A percentile compares a stretch with the other conserved stretches of the same genome.
phyloP scores from a whole-genome alignment of 768 basidiomycete species.

The Rhodosporidiobolus sp. region DNA sequence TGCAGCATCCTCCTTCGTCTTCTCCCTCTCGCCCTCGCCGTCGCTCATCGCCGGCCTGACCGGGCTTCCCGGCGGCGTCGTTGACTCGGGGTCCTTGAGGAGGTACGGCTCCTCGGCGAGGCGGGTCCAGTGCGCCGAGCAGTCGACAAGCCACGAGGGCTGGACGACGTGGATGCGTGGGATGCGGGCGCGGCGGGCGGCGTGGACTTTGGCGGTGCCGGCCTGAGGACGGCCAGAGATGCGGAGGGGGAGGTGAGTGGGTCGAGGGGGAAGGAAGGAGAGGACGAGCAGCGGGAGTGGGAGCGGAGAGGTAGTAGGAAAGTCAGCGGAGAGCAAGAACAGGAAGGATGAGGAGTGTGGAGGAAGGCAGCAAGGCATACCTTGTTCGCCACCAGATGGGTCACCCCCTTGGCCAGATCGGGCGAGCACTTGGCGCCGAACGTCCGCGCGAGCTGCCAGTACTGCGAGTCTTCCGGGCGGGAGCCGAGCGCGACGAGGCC shows the following conservation, averaged over 20 bases:
- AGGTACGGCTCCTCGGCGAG: conserved; percentile 76
- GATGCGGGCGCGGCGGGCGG: conserved; percentile 61
- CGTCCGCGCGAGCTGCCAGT: conserved; percentile 78
- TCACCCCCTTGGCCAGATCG: conserved; percentile 64
- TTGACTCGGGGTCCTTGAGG: conserved; percentile 36
- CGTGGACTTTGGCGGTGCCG: conserved; percentile 86
- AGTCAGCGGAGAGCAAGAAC: not conserved
- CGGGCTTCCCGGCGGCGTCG: not conserved
- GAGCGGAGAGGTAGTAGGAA: too few species aligned
- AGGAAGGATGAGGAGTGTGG: conserved; percentile 31
- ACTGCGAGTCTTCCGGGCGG: conserved; percentile 55
- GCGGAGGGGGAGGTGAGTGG: conserved; percentile 3
- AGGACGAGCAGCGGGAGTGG: too few species aligned
- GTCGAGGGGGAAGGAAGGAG: too few species aligned
- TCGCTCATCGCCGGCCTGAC: conserved; percentile 26
- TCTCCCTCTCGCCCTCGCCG: conserved; percentile 33
- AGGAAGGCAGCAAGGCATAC: conserved; percentile 54
- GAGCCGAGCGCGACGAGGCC: conserved; percentile 88
- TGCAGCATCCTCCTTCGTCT: conserved; percentile 33
- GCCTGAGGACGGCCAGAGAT: conserved; percentile 55
- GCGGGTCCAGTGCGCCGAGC: conserved; percentile 77
- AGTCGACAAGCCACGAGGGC: conserved; percentile 84
- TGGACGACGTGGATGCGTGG: conserved; percentile 79
- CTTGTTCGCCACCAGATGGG: conserved; percentile 90
- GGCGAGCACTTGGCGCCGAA: conserved; percentile 82